These are phyloP conservation scores for Suillus hirtellus DNA, from an alignment of 768 basidiomycete genomes.

Conservation along the genomic window DNA sequence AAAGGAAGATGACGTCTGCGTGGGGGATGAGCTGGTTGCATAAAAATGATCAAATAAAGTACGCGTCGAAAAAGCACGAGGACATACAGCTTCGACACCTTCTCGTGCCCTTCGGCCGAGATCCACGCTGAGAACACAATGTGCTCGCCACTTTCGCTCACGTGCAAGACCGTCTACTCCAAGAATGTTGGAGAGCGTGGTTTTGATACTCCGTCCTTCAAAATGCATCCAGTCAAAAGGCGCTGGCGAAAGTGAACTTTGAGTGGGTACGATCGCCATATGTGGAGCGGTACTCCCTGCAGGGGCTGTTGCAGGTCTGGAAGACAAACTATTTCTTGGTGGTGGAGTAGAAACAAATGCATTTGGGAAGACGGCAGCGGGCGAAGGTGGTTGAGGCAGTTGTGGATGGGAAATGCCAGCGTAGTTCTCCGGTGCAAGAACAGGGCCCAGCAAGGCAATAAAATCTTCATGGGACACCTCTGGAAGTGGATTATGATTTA, in stretches of 20 bases:
- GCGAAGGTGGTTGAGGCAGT: constrained; percentile 22
- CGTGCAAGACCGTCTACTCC: constrained; percentile 81
- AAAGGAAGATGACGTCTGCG: constrained; percentile 78
- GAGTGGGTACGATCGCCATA: constrained; percentile 27
- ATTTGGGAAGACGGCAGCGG: constrained; percentile 32
- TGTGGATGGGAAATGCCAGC: constrained; percentile 27
- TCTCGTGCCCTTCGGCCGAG: constrained; percentile 72
- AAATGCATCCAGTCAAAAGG: constrained; percentile 90
- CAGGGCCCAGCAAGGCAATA: constrained; percentile 73
- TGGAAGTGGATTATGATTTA: constrained; percentile 86
- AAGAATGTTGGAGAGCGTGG: constrained; percentile 73
- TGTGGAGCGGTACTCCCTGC: constrained; percentile 11
- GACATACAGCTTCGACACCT: constrained; percentile 76
- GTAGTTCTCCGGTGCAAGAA: constrained; percentile 82
- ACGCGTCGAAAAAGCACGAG: background rate
- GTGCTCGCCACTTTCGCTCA: constrained; percentile 81
- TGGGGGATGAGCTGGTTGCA: constrained; percentile 69
- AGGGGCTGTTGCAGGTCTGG: constrained; percentile 34
- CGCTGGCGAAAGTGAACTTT: constrained; percentile 60
- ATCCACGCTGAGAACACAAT: constrained; percentile 81
- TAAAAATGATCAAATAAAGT: constrained; percentile 5
- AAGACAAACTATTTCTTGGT: constrained; percentile 35
- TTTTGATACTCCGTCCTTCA: constrained; percentile 78
- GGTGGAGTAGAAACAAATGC: constrained; percentile 23
- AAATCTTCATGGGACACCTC: constrained; percentile 89